These are phyloP conservation scores for Ambrosia hybrid DNA, from an alignment of 140 eudicot species.

Conservation along the genomic window DNA sequence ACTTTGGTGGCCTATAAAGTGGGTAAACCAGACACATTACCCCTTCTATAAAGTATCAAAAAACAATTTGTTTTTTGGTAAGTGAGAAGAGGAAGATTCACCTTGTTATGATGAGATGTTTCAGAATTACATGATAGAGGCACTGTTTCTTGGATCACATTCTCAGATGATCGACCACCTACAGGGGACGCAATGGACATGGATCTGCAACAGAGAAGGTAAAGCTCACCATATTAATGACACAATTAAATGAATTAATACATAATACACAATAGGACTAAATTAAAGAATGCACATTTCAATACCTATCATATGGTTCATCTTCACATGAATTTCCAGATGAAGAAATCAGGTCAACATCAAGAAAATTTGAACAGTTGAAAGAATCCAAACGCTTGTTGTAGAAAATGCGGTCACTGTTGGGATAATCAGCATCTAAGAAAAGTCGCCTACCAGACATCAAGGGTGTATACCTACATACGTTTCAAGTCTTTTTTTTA, in stretches of 20 bases:
- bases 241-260: not conserved
- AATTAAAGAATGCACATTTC: not conserved
- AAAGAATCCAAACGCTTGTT: conserved; percentile 54
- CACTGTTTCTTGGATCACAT: conserved; percentile 40
- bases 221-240: not conserved
- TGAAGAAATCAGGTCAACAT: conserved; percentile 85
- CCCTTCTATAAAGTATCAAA: not conserved
- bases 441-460: conserved; percentile 54
- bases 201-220: conserved; percentile 47
- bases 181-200: conserved; percentile 46
- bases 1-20: too few relatives aligned
- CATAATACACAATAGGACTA: not conserved
- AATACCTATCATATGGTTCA: conserved; percentile 70
- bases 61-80: not conserved
- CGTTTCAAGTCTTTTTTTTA: not conserved
- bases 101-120: conserved; percentile 43
- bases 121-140: conserved; percentile 41
- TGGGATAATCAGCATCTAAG: conserved; percentile 37
- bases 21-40: not conserved
- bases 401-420: conserved; percentile 52
- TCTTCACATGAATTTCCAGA: conserved; percentile 93
- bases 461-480: conserved; percentile 55
- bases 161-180: conserved; percentile 56
- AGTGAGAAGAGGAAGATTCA: conserved; percentile 10
- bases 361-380: conserved; percentile 83